A percentile compares a stretch with the other conserved stretches of the same genome.
These are phyloP conservation scores for Candolleomyces eurysporus DNA, from an alignment of 768 basidiomycete species.

Conservation along the genomic window DNA sequence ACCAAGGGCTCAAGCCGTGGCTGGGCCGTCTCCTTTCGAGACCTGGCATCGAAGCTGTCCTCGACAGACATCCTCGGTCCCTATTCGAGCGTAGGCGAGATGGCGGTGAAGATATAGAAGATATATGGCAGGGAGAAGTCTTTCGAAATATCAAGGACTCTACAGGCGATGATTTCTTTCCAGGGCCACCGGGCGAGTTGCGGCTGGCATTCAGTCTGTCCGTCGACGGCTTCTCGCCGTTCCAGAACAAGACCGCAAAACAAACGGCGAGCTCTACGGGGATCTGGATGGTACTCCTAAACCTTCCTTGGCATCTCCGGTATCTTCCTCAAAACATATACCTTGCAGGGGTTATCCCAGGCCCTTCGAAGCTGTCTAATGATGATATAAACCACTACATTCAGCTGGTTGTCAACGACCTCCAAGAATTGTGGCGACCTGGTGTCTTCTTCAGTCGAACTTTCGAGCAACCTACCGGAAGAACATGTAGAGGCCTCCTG, in stretches of 20 bases:
- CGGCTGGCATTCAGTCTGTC: conserved; percentile 21
- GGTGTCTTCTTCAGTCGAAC: conserved; percentile 26
- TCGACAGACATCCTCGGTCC: not conserved
- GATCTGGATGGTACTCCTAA: conserved; percentile 29
- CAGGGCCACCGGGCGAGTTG: conserved; percentile 3
- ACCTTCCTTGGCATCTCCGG: conserved; percentile 27
- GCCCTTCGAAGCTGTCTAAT: conserved; percentile 29
- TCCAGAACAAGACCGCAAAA: conserved; percentile 21
- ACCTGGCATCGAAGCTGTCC: conserved; percentile 14
- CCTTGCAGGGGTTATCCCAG: conserved; percentile 34
- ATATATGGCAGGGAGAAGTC: conserved; percentile 10
- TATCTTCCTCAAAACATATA: conserved; percentile 34
- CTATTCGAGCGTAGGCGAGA: not conserved
- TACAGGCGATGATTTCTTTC: conserved; percentile 1
- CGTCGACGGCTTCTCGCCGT: conserved; percentile 33
- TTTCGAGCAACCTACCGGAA: conserved; percentile 13
- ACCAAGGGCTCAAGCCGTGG: conserved; percentile 22
- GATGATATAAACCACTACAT: conserved; percentile 35
- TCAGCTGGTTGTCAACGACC: conserved; percentile 31
- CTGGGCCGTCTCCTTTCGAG: conserved; percentile 15
- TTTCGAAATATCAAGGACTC: not conserved
- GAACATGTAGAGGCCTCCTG: conserved; percentile 20
- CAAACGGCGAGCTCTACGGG: conserved; percentile 17
- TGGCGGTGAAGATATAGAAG: not conserved
- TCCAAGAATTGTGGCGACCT: conserved; percentile 24